A percentile compares a stretch with the other conserved stretches of the same genome.
Evolutionary conservation across 2,329 filamentous ascomycete genomes (phyloP).

Genomic region (Xylaria sp.): DNA sequence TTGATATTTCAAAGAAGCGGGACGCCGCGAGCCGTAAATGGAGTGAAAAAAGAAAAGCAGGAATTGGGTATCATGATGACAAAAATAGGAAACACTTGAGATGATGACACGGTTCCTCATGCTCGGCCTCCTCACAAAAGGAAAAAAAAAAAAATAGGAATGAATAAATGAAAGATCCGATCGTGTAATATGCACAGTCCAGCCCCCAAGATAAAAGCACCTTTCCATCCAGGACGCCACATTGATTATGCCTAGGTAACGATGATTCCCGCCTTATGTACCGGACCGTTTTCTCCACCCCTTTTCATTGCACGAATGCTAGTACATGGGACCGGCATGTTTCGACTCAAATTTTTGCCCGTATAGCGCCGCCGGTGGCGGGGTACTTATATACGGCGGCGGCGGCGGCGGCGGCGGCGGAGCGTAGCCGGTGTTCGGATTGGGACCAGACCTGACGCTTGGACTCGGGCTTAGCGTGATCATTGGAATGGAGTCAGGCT

Average conservation of each 20-base stretch:
- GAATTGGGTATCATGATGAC: conserved; percentile 18
- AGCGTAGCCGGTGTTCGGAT: not conserved
- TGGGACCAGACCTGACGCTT: not conserved
- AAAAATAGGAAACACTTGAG: not conserved
- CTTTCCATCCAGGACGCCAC: not conserved
- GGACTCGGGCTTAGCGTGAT: conserved; percentile 7
- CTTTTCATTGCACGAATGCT: not conserved
- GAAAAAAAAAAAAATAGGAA: not conserved
- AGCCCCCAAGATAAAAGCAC: not conserved
- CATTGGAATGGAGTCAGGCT: conserved; percentile 25
- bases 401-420: not conserved
- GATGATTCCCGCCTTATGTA: not conserved
- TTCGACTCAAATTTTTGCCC: conserved; percentile 1
- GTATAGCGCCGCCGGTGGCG: conserved; percentile 15
- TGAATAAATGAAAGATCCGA: not conserved
- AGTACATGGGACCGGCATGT: not conserved
- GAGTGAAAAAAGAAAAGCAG: not conserved
- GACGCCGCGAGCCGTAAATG: not conserved
- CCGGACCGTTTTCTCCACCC: not conserved
- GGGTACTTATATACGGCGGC: conserved; percentile 19
- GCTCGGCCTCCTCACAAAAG: not conserved
- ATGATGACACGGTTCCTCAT: not conserved
- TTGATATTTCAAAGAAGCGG: not conserved
- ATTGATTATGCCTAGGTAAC: not conserved
- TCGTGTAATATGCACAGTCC: not conserved